Conservation (phyloP, 1,284 basidiomycete genomes). For the Trametes versicolor region DNA sequence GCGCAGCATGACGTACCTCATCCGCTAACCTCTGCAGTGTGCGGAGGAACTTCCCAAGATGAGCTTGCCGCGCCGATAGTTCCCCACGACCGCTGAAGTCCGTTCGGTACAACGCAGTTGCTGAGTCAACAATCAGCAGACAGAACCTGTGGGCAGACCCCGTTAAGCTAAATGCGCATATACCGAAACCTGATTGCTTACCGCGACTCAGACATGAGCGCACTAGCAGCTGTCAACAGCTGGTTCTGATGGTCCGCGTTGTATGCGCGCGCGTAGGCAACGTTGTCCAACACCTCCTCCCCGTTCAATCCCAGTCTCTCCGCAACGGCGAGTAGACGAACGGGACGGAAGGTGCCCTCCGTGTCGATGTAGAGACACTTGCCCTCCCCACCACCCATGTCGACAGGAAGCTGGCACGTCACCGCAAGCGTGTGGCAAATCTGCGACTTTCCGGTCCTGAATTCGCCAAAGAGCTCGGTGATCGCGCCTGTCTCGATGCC, state of each 20-base stretch:
- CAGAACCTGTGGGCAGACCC: slow-evolving; percentile 78
- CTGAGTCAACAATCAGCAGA: slow-evolving; percentile 96
- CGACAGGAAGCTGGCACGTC: slow-evolving; percentile 96
- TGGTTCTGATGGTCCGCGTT: slow-evolving; percentile 98
- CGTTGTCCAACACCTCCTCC: slow-evolving; percentile 98
- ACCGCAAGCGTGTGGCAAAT: slow-evolving; percentile 98
- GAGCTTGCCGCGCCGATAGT: slow-evolving; percentile 93
- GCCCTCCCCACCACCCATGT: slow-evolving; percentile 99
- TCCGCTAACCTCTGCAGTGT: slow-evolving; percentile 95
- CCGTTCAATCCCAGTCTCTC: slow-evolving; percentile 96
- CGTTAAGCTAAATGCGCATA: slow-evolving; percentile 29
- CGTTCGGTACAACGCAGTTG: slow-evolving; percentile 95
- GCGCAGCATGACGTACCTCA: slow-evolving; percentile 69
- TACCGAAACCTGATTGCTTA: slow-evolving; percentile 47
- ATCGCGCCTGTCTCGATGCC: slow-evolving; percentile 99
- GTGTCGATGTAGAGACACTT: slow-evolving; percentile 99
- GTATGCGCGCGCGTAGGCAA: slow-evolving; percentile 98
- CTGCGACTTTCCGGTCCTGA: slow-evolving; percentile 98
- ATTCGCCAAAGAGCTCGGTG: slow-evolving; percentile 99
- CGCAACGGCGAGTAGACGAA: slow-evolving; percentile 93
- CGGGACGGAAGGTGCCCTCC: slow-evolving; percentile 98
- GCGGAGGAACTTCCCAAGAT: slow-evolving; percentile 97
- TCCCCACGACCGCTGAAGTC: slow-evolving; percentile 98
- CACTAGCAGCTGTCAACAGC: slow-evolving; percentile 91
- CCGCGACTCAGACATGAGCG: slow-evolving; percentile 98